phyloP scores from a whole-genome alignment of 768 basidiomycete genomes.

The Strobilomyces confusus region DNA sequence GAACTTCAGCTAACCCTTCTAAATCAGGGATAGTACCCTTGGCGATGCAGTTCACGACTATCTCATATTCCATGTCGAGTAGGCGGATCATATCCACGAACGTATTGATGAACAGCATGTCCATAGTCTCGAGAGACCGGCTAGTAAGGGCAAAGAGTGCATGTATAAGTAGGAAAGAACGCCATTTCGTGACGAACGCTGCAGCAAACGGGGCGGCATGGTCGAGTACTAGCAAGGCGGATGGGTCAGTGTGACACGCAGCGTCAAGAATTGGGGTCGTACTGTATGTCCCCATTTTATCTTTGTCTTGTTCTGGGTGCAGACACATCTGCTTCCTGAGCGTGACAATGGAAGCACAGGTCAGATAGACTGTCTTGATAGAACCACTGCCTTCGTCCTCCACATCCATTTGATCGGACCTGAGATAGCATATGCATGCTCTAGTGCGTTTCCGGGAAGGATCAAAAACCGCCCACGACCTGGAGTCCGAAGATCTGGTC shows the following conservation, averaged over 20 bases:
- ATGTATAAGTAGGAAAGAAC: constrained; percentile 9
- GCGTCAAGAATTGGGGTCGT: not conserved
- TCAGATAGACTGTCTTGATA: not conserved
- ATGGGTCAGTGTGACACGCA: not conserved
- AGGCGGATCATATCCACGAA: constrained; percentile 10
- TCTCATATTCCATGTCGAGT: constrained; percentile 9
- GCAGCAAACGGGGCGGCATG: constrained; percentile 1
- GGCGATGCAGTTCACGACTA: constrained; percentile 11
- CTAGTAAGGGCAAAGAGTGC: constrained; percentile 2
- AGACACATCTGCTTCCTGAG: not conserved
- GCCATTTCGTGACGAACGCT: constrained; percentile 4
- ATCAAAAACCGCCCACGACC: not conserved
- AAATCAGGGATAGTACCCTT: constrained; percentile 11
- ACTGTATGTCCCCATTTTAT: constrained; percentile 11
- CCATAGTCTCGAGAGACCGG: constrained; percentile 3
- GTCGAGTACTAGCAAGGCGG: not conserved
- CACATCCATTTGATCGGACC: not conserved
- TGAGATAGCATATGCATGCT: not conserved
- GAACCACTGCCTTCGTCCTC: not conserved
- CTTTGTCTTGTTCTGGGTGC: constrained; percentile 2
- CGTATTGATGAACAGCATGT: constrained; percentile 5
- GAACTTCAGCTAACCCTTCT: too few relatives aligned
- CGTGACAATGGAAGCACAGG: too few relatives aligned
- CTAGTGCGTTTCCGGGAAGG: constrained; percentile 1
- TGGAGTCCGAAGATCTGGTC: not conserved